Percentiles rank a stretch among this genome's conserved stretches.
Conservation (phyloP, 2,329 filamentous ascomycete species). For the Tricladium varicosporioides region DNA sequence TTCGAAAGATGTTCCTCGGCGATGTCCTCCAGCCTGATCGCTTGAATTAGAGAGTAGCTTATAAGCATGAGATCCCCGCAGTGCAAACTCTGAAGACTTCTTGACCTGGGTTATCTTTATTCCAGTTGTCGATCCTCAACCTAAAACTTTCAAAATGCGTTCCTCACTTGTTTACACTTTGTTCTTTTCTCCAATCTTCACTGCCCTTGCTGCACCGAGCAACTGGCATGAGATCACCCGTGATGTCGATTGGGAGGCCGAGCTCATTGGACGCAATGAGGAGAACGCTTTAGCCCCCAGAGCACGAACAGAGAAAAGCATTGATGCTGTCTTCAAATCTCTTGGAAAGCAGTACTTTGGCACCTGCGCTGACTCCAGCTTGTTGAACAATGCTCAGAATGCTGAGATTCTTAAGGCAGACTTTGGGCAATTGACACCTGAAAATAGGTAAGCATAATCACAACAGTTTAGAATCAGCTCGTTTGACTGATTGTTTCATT, state of each 20-base stretch:
- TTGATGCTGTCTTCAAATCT: conserved; percentile 55
- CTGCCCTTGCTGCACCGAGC: conserved; percentile 9
- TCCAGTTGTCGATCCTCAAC: neutral
- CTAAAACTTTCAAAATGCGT: conserved; percentile 9
- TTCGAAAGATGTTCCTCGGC: neutral
- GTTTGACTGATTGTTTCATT: neutral
- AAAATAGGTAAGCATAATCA: conserved; percentile 48
- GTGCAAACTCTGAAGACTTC: neutral
- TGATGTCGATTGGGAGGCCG: conserved; percentile 19
- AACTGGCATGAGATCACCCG: neutral
- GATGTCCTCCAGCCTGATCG: neutral
- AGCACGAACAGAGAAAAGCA: conserved; percentile 34
- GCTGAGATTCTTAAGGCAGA: conserved; percentile 52
- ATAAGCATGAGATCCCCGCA: neutral
- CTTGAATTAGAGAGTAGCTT: neutral
- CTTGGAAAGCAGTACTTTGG: conserved; percentile 66
- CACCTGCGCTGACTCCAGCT: conserved; percentile 51
- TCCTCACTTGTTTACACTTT: conserved; percentile 11
- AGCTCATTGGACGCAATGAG: conserved; percentile 13
- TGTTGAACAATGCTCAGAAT: conserved; percentile 44
- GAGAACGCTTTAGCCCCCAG: neutral
- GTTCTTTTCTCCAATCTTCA: conserved; percentile 11
- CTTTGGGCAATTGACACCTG: conserved; percentile 63
- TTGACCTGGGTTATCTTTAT: neutral
- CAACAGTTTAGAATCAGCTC: neutral